Evolutionary conservation across 805 yeast genomes (phyloP).

Genomic region (Diddensiella caesifluorescens): DNA sequence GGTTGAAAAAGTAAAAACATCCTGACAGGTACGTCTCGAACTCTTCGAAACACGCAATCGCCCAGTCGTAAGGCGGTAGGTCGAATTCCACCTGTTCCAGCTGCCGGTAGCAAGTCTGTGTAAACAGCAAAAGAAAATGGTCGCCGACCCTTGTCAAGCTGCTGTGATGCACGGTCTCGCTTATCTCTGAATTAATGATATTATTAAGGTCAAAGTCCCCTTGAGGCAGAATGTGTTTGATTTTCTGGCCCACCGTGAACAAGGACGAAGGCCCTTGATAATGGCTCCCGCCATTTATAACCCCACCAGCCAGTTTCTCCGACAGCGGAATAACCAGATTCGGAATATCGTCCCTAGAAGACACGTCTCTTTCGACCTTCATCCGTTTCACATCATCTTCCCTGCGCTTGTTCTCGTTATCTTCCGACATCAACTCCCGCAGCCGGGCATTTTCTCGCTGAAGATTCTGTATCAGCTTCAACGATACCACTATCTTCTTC

Average conservation of each 20-base stretch:
- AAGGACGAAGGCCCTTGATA: constrained; percentile 5
- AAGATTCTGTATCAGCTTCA: constrained; percentile 20
- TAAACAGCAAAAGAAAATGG: not conserved
- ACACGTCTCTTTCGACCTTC: too few relatives aligned
- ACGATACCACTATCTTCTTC: constrained; percentile 23
- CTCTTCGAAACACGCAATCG: constrained; percentile 12
- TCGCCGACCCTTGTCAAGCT: not conserved
- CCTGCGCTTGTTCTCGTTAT: too few relatives aligned
- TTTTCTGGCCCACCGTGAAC: constrained; percentile 2
- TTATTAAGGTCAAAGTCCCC: constrained; percentile 9
- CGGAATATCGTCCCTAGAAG: too few relatives aligned
- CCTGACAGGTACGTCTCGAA: constrained; percentile 18
- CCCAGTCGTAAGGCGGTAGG: constrained; percentile 18
- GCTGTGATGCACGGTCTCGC: not conserved
- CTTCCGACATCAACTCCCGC: constrained; percentile 5
- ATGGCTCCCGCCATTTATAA: not conserved
- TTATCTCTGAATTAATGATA: not conserved
- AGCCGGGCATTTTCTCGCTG: constrained; percentile 19
- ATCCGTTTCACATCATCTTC: too few relatives aligned
- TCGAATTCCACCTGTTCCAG: constrained; percentile 7
- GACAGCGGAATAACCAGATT: not conserved
- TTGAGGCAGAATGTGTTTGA: constrained; percentile 1
- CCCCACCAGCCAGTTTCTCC: not conserved
- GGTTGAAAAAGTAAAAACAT: constrained; percentile 24
- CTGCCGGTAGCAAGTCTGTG: not conserved